Conservation (phyloP, 352 stramenopile species). For the Thalassiosira sp. region DNA sequence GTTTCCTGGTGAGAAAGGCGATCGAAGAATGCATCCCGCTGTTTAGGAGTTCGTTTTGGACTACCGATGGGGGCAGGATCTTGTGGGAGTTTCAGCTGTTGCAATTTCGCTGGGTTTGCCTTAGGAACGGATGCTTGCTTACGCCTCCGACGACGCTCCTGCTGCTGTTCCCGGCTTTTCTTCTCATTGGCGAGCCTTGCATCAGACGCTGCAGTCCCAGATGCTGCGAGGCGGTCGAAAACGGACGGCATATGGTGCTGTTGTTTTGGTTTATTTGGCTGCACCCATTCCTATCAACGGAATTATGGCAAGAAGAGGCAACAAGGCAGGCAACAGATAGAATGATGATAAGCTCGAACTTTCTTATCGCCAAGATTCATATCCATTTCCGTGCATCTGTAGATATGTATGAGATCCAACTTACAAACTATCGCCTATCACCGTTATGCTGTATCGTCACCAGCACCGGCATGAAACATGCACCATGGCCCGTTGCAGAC, state of each 20-base stretch:
- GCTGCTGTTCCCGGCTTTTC: slow-evolving; percentile 8
- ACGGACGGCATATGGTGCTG: slow-evolving; percentile 12
- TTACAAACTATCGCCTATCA: no score
- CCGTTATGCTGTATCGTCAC: no score
- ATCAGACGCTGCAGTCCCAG: slow-evolving; percentile 24
- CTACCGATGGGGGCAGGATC: slow-evolving; percentile 10
- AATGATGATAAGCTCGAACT: no score
- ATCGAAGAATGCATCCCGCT: slow-evolving; percentile 16
- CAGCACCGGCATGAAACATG: no score
- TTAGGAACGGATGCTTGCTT: background rate
- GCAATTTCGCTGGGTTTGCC: slow-evolving; percentile 9
- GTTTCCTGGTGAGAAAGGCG: slow-evolving; percentile 26
- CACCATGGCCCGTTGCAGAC: background rate
- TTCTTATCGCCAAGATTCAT: no score
- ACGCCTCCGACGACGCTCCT: slow-evolving; percentile 4
- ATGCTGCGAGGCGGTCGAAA: slow-evolving; percentile 20
- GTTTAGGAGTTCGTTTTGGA: slow-evolving; percentile 6
- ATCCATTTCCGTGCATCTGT: no score
- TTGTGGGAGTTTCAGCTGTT: slow-evolving; percentile 11
- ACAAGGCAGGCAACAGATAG: no score
- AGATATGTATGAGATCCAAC: no score
- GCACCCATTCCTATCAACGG: no score
- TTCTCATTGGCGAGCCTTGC: slow-evolving; percentile 15
- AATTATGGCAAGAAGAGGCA: no score
- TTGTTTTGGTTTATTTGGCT: background rate